A percentile compares a stretch with the other conserved stretches of the same genome.
These are phyloP conservation scores for Nigrospora osmanthi DNA, from an alignment of 2,329 filamentous ascomycete genomes.

Conservation along the genomic window DNA sequence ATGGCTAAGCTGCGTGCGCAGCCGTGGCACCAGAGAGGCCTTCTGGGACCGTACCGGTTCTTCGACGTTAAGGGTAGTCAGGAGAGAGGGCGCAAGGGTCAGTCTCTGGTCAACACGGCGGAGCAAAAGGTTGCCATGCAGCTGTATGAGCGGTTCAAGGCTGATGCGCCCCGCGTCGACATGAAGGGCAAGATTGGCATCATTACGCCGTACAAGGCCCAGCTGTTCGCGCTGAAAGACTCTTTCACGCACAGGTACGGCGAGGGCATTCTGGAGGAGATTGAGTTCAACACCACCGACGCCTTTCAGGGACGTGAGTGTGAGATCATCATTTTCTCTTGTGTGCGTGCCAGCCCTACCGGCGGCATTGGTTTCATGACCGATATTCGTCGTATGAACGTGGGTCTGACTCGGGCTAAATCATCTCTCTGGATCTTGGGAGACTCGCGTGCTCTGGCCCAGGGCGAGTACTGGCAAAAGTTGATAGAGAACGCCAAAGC, in stretches of 20 bases:
- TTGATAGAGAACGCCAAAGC: slow-evolving; percentile 74
- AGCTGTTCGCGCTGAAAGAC: slow-evolving; percentile 70
- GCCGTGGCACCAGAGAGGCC: slow-evolving; percentile 75
- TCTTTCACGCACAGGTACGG: slow-evolving; percentile 70
- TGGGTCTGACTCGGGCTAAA: slow-evolving; percentile 92
- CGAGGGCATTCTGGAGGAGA: slow-evolving; percentile 62
- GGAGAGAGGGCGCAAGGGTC: slow-evolving; percentile 69
- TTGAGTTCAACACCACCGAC: slow-evolving; percentile 98
- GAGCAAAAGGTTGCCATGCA: slow-evolving; percentile 83
- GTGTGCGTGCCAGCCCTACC: slow-evolving; percentile 84
- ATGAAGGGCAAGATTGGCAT: slow-evolving; percentile 84
- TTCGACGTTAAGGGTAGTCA: slow-evolving; percentile 93
- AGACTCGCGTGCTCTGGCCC: slow-evolving; percentile 76
- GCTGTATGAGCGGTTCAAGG: slow-evolving; percentile 71
- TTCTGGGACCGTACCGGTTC: slow-evolving; percentile 91
- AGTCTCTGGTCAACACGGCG: slow-evolving; percentile 82
- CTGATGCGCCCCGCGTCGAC: slow-evolving; percentile 62
- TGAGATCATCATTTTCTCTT: slow-evolving; percentile 98
- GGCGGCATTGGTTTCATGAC: slow-evolving; percentile 98
- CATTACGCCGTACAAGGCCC: slow-evolving; percentile 96
- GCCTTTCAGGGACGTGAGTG: slow-evolving; percentile 96
- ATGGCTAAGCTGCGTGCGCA: slow-evolving; percentile 71
- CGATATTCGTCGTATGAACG: slow-evolving; percentile 98
- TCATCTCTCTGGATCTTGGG: slow-evolving; percentile 95
- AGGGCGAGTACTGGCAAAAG: slow-evolving; percentile 85